Evolutionary conservation across 176 grass and related monocot species (phyloP), one percentile per base, ranked within the genome.

Genomic region (Eragrostis nindensis): DNA sequence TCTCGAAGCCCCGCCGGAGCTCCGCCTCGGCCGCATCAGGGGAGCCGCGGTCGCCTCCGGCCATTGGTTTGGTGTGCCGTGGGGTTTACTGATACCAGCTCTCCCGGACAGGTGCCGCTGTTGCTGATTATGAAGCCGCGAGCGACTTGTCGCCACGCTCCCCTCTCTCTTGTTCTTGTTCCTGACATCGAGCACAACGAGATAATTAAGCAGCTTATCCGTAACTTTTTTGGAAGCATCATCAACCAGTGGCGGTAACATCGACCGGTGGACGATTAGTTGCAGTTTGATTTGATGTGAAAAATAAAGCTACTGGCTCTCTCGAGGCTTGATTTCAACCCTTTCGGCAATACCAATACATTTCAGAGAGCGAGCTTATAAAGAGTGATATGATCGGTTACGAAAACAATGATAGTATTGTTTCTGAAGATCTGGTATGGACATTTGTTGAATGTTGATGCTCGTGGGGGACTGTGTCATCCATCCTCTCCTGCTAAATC

Each of bases 1-100:
- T 87, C 63, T 86, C 70, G 86, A 98, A 94, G 19, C 90, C 88
- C 17, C 73, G 76, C 52, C 40, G 62, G 25, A 94, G 83, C 95
- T 87, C 95, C 61, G 83, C 81, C 82, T 84, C 94, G 11, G 62
- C 71, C 25, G 69, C 73, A 69, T 89, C n/a, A 19, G 55, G 61
- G 56, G 75, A 61, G 70, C 67, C 78, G 62, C 73, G 61, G 71
- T 76, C 74, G 53, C 73, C 74, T 79, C 32, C 32, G 27, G 87
- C 87, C 87, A 85, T 89, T 24, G 70, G 10, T 32, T 62, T 80
- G 21, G 12, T 30, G 32, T 48, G 5, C 24, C 29, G 81, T 69
- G 80, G 21, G 57, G 48, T 41, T 40, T 39, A 52, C 46, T 54
- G 10, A 8, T 73, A 36, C 32, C 4, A 41, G 5, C 64, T 17